Evolutionary conservation across 2,329 filamentous ascomycete species (phyloP).

Genomic region (Trichoderma breve): DNA sequence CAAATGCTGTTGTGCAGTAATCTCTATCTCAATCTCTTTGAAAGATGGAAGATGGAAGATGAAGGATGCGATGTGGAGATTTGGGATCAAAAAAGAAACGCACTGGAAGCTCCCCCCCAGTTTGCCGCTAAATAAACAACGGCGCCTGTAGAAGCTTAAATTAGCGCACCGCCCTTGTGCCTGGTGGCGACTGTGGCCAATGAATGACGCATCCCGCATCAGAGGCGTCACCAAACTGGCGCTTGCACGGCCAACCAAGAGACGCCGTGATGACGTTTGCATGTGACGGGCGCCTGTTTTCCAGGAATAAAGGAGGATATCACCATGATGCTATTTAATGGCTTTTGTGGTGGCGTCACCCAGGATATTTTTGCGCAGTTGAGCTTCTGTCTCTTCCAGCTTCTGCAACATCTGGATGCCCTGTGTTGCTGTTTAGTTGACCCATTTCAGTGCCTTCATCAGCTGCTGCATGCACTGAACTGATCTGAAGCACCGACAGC

Average conservation of each 20-base stretch:
- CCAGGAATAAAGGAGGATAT: not conserved
- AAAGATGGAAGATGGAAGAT: not conserved
- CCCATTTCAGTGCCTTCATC: not conserved
- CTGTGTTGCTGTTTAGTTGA: not conserved
- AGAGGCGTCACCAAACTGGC: constrained; percentile 7
- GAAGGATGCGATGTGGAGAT: not conserved
- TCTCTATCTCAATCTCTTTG: not conserved
- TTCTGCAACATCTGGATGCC: not conserved
- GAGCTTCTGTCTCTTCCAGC: not conserved
- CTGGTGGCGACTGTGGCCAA: constrained; percentile 10
- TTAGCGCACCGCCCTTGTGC: constrained; percentile 4
- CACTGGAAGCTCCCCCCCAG: not conserved
- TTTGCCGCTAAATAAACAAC: not conserved
- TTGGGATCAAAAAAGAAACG: not conserved
- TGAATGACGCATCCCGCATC: constrained; percentile 6
- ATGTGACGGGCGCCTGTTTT: not conserved
- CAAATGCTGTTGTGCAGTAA: not conserved
- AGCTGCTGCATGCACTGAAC: not conserved
- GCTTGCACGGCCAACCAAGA: constrained; percentile 18
- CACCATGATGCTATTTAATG: not conserved
- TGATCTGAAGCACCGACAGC: not conserved
- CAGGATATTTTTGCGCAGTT: not conserved
- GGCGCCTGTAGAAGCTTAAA: constrained; percentile 11
- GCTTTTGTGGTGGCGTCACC: not conserved
- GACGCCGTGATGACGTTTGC: constrained; percentile 16